Conservation (phyloP, 371 early-diverging fungal genomes). For the Mucor velutinosus region DNA sequence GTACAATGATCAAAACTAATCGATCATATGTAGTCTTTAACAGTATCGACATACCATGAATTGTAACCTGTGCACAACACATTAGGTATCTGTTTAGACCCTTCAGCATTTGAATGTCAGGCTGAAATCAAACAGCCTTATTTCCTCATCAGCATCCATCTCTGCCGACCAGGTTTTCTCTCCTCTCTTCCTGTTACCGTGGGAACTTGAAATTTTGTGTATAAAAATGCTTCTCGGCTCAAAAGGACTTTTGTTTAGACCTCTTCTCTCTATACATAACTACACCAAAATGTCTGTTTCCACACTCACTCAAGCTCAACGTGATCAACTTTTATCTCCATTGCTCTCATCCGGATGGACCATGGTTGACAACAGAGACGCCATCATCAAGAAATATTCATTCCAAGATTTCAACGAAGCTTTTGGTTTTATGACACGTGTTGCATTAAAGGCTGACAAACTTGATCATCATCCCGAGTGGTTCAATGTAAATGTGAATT, state of each 20-base stretch:
- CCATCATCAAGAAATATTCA: conserved; percentile 75
- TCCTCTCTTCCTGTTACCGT: not conserved
- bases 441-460: conserved; percentile 90
- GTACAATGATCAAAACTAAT: no score
- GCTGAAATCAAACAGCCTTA: not conserved
- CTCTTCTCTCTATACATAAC: not conserved
- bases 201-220: not conserved
- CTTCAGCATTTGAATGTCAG: not conserved
- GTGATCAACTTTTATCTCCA: conserved; percentile 50
- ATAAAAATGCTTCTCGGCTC: not conserved
- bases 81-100: not conserved
- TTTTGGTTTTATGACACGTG: conserved; percentile 93
- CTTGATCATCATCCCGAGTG: conserved; percentile 95
- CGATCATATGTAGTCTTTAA: no score
- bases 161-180: not conserved
- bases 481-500: conserved; percentile 73
- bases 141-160: not conserved
- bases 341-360: conserved; percentile 65
- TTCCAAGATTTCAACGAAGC: conserved; percentile 89
- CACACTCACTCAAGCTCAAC: conserved; percentile 37
- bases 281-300: conserved; percentile 12
- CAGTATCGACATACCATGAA: no score
- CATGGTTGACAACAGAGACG: conserved; percentile 72
- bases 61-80: no score
- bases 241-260: not conserved